Percentiles rank a stretch among this genome's conserved stretches.
These are phyloP conservation scores for Fusarium sarcochroum DNA, from an alignment of 2,329 filamentous ascomycete genomes.

Conservation along the genomic window DNA sequence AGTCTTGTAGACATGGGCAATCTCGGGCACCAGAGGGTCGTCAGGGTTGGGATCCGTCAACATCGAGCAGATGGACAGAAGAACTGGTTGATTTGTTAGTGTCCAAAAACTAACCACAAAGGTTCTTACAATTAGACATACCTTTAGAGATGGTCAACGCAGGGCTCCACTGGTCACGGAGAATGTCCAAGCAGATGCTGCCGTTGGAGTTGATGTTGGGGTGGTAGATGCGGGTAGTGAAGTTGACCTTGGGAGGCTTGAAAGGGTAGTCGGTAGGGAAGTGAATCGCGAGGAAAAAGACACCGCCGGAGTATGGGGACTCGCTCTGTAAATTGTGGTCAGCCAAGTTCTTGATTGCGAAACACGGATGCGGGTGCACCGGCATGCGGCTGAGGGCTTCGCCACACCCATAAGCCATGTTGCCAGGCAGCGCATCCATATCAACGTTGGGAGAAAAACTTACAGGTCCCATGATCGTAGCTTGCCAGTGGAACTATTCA, in stretches of 20 bases:
- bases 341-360: constrained; percentile 44
- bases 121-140: constrained; percentile 58
- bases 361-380: constrained; percentile 29
- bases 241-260: constrained; percentile 99
- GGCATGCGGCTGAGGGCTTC: constrained; percentile 36
- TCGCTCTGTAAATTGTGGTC: constrained; percentile 75
- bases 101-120: constrained; percentile 11
- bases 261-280: constrained; percentile 99
- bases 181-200: constrained; percentile 98
- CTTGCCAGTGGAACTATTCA: constrained; percentile 98
- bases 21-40: constrained; percentile 98
- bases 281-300: constrained; percentile 99
- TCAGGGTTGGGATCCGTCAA: constrained; percentile 99
- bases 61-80: constrained; percentile 99
- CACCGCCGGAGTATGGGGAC: constrained; percentile 96
- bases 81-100: constrained; percentile 69
- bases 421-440: constrained; percentile 15
- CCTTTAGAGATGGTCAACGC: constrained; percentile 99
- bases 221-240: constrained; percentile 99
- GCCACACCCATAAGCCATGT: constrained; percentile 27
- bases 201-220: constrained; percentile 99
- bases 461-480: constrained; percentile 99
- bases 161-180: constrained; percentile 99
- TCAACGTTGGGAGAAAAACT: constrained; percentile 57
- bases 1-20: constrained; percentile 99